phyloP scores from a whole-genome alignment of 129 eudicot species.

The Ambrosia trifida region DNA sequence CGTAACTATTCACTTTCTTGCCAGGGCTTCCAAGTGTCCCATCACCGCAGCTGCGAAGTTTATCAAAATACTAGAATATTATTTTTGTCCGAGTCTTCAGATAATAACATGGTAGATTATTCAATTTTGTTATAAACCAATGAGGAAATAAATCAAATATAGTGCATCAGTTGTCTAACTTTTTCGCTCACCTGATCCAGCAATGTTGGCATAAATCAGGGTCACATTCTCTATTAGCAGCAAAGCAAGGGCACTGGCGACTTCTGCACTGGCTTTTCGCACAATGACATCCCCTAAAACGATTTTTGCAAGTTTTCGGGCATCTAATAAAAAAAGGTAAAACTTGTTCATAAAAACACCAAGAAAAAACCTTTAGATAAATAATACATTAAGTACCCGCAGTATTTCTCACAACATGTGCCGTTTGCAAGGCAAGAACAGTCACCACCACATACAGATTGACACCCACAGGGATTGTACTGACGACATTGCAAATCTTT shows the following conservation, averaged over 20 bases:
- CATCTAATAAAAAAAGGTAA: constrained; percentile 42
- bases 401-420: constrained; percentile 83
- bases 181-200: constrained; percentile 66
- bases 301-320: constrained; percentile 77
- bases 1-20: constrained; percentile 61
- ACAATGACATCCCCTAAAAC: constrained; percentile 85
- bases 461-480: constrained; percentile 80
- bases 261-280: constrained; percentile 87
- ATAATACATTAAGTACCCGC: constrained; percentile 51
- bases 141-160: background rate
- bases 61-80: constrained; percentile 2
- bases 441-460: constrained; percentile 65
- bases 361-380: background rate
- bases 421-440: constrained; percentile 69
- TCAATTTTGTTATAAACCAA: background rate
- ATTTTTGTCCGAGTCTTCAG: background rate
- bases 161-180: background rate
- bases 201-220: constrained; percentile 95
- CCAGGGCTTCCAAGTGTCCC: constrained; percentile 71
- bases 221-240: constrained; percentile 86
- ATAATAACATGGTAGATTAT: background rate
- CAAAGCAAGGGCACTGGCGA: constrained; percentile 92
- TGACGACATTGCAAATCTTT: constrained; percentile 62
- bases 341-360: background rate
- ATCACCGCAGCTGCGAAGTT: constrained; percentile 80